These are phyloP conservation scores for Cerrena zonata DNA, from an alignment of 1,284 basidiomycete species.

Conservation along the genomic window DNA sequence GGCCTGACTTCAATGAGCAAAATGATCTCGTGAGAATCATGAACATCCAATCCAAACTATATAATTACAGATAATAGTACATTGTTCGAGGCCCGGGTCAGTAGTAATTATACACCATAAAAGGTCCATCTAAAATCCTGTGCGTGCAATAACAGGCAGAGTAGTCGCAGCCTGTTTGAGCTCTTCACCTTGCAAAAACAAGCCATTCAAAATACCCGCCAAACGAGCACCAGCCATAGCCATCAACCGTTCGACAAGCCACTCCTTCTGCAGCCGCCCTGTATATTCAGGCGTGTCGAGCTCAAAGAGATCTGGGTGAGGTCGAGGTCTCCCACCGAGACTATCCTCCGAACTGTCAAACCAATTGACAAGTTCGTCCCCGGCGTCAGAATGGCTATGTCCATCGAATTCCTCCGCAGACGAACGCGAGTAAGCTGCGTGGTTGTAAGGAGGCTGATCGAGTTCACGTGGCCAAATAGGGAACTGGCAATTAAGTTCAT, in stretches of 20 bases:
- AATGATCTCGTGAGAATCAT: too few relatives aligned
- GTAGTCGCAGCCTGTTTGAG: slow-evolving; percentile 2
- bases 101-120: neutral
- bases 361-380: slow-evolving; percentile 12
- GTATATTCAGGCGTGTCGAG: slow-evolving; percentile 83
- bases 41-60: too few relatives aligned
- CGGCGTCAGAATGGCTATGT: slow-evolving; percentile 5
- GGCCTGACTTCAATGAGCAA: too few relatives aligned
- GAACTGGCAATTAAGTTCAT: slow-evolving; percentile 72
- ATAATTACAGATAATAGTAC: neutral
- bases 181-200: slow-evolving; percentile 43
- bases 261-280: slow-evolving; percentile 58
- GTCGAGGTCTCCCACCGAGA: slow-evolving; percentile 9
- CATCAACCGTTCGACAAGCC: slow-evolving; percentile 76
- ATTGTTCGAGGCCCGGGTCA: too few relatives aligned
- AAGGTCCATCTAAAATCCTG: too few relatives aligned
- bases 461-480: slow-evolving; percentile 68
- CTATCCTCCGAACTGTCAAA: slow-evolving; percentile 1
- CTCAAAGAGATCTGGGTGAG: slow-evolving; percentile 46
- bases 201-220: slow-evolving; percentile 72
- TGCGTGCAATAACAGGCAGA: slow-evolving; percentile 10
- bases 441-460: slow-evolving; percentile 40
- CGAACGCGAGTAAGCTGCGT: slow-evolving; percentile 4
- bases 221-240: slow-evolving; percentile 78
- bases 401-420: slow-evolving; percentile 5